phyloP scores from a whole-genome alignment of 1,284 basidiomycete species.

The Ceratobasidium papillatum region DNA sequence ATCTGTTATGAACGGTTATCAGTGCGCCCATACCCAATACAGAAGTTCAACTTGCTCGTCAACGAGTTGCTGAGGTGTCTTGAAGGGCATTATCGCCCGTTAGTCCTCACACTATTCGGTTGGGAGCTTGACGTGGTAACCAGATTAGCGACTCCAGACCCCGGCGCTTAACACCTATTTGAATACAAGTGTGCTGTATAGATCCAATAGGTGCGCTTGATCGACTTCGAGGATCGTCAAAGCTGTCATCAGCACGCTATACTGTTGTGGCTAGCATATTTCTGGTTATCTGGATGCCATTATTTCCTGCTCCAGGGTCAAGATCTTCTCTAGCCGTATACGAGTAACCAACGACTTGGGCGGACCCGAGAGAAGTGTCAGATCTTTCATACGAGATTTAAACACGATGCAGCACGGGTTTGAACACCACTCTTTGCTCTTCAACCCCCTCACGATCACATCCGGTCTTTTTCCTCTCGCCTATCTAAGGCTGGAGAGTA shows the following conservation, averaged over 20 bases:
- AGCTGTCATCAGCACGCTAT: too few species aligned
- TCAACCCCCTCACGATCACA: background rate
- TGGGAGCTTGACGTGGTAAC: constrained; percentile 3
- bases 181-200: background rate
- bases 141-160: background rate
- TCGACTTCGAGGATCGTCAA: too few species aligned
- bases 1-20: background rate
- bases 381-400: background rate
- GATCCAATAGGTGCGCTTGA: too few species aligned
- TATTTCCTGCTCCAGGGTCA: too few species aligned
- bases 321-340: background rate
- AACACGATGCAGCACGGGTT: background rate
- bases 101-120: background rate
- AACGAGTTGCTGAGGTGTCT: constrained; percentile 35
- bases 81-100: constrained; percentile 19
- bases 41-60: constrained; percentile 4
- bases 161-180: background rate
- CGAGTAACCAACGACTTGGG: background rate
- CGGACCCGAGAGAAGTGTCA: background rate
- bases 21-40: background rate
- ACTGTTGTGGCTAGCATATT: too few species aligned
- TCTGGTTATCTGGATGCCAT: too few species aligned
- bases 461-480: background rate
- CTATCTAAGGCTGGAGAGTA: background rate
- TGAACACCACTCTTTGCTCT: background rate